Conservation (phyloP, 768 basidiomycete species). For the Suillus luteus region DNA sequence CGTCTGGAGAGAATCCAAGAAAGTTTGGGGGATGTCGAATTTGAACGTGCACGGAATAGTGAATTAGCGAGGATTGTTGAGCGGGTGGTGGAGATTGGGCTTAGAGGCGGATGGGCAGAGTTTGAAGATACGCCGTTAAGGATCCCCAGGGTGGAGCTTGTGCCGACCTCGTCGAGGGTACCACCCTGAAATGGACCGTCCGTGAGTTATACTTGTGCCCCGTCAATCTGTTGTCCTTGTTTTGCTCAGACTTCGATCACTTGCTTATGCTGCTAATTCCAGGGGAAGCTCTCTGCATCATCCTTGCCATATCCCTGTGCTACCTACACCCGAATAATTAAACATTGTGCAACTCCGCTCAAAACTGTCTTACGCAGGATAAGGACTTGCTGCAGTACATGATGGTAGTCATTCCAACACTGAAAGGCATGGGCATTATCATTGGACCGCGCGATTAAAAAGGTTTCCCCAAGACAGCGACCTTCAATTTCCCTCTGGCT, state of each 20-base stretch:
- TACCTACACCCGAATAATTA: neutral
- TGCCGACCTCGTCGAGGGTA: constrained; percentile 17
- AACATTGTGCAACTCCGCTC: neutral
- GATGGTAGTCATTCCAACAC: neutral
- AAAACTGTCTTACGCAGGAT: neutral
- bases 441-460: neutral
- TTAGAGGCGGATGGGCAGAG: constrained; percentile 65
- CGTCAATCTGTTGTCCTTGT: neutral
- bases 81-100: constrained; percentile 67
- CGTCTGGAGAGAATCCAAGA: constrained; percentile 46
- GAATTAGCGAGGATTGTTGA: constrained; percentile 68
- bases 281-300: too few relatives aligned
- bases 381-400: neutral
- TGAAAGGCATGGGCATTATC: neutral
- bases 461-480: neutral
- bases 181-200: neutral
- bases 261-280: neutral
- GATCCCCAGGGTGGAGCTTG: constrained; percentile 43
- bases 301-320: neutral
- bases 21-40: constrained; percentile 38
- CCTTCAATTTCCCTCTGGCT: neutral
- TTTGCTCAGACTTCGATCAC: neutral
- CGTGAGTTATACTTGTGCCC: neutral
- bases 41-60: constrained; percentile 47
- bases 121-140: constrained; percentile 61